phyloP scores from a whole-genome alignment of 805 yeast species.

The Saturnispora ahearnii region DNA sequence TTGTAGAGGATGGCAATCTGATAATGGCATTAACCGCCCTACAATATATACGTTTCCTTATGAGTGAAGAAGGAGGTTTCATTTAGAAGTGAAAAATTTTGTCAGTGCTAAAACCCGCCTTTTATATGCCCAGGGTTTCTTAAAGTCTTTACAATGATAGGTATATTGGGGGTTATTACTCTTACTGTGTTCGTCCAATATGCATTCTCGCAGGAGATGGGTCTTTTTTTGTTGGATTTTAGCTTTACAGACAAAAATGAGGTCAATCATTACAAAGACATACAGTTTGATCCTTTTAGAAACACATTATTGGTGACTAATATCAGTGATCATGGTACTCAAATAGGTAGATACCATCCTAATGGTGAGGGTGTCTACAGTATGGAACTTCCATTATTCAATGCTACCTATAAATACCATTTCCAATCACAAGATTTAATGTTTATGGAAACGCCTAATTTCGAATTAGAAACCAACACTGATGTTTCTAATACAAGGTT shows the following conservation, averaged over 20 bases:
- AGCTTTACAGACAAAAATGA: not conserved
- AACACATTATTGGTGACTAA: slow-evolving; percentile 1
- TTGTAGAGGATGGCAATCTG: slow-evolving; percentile 34
- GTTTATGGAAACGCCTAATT: slow-evolving; percentile 1
- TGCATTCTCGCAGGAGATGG: not conserved
- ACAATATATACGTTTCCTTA: slow-evolving; percentile 31
- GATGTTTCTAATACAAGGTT: not conserved
- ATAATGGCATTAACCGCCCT: slow-evolving; percentile 30
- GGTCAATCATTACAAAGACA: not conserved
- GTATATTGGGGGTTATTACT: not conserved
- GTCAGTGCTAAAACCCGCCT: not conserved
- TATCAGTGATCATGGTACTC: not conserved
- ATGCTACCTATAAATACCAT: slow-evolving; percentile 1
- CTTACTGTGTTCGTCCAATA: not conserved
- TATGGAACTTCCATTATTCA: not conserved
- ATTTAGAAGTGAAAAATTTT: not conserved
- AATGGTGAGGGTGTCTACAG: not conserved
- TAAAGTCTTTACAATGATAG: not conserved
- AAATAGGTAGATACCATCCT: not conserved
- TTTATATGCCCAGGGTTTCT: not conserved
- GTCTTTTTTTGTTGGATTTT: not conserved
- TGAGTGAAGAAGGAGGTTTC: slow-evolving; percentile 24
- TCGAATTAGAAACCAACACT: not conserved
- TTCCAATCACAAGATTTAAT: slow-evolving; percentile 6
- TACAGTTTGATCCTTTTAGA: slow-evolving; percentile 2